Evolutionary conservation across 2,329 filamentous ascomycete species (phyloP).

Genomic region (Fusarium albosuccineum): DNA sequence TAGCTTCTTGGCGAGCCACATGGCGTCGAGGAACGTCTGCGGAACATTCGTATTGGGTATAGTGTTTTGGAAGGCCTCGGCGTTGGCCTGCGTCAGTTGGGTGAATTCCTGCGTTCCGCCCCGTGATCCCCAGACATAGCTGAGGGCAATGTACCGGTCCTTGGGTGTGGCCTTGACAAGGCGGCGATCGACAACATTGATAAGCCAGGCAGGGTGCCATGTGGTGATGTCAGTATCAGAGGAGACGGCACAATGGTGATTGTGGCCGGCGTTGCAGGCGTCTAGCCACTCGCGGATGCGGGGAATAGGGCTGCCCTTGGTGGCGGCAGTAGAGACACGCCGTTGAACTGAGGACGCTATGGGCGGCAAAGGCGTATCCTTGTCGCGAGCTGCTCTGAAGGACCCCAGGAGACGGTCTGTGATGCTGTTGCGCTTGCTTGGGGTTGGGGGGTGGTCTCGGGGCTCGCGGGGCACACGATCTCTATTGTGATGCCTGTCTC

Average conservation of each 20-base stretch:
- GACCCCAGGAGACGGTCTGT: constrained; percentile 55
- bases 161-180: constrained; percentile 55
- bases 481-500: constrained; percentile 17
- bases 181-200: constrained; percentile 56
- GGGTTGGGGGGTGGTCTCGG: constrained; percentile 45
- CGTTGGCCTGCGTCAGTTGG: constrained; percentile 53
- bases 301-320: constrained; percentile 52
- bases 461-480: constrained; percentile 32
- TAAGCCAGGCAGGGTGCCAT: constrained; percentile 57
- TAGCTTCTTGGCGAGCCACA: constrained; percentile 59
- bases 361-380: constrained; percentile 41
- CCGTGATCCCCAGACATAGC: constrained; percentile 59
- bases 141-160: constrained; percentile 60
- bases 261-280: constrained; percentile 57
- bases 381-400: constrained; percentile 50
- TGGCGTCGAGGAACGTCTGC: constrained; percentile 59
- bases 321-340: constrained; percentile 49
- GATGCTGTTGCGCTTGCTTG: constrained; percentile 57
- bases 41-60: constrained; percentile 56
- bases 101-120: constrained; percentile 44
- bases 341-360: constrained; percentile 44
- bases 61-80: constrained; percentile 52
- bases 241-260: constrained; percentile 54
- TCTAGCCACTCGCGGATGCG: constrained; percentile 60
- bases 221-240: constrained; percentile 45